Evolutionary conservation across 1,284 basidiomycete genomes (phyloP).

Genomic region (Microbotryum lychnidis-dioicae): DNA sequence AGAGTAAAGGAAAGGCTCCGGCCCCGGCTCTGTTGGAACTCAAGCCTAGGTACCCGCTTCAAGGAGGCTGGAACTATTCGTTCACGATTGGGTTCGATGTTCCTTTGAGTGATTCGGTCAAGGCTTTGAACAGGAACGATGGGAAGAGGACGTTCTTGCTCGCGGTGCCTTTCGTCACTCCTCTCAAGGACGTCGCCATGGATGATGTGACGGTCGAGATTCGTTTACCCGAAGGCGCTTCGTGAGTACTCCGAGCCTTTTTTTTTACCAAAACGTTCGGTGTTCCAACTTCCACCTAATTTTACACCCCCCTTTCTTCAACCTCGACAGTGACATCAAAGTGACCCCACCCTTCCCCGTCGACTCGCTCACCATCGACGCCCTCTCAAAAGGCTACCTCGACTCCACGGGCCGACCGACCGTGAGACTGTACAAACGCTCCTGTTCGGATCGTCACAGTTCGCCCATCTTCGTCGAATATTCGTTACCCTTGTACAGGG

Average conservation of each 20-base stretch:
- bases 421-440: conserved; percentile 62
- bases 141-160: conserved; percentile 51
- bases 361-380: conserved; percentile 43
- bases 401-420: conserved; percentile 85
- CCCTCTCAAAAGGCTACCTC: conserved; percentile 63
- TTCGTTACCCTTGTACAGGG: conserved; percentile 57
- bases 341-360: conserved; percentile 70
- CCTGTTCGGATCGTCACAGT: conserved; percentile 70
- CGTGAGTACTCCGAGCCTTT: conserved; percentile 49
- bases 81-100: conserved; percentile 91
- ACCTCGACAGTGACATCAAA: conserved; percentile 57
- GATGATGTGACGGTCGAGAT: conserved; percentile 71
- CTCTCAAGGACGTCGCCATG: conserved; percentile 69
- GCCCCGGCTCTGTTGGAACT: conserved; percentile 59
- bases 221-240: conserved; percentile 87
- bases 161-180: conserved; percentile 77
- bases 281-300: not conserved
- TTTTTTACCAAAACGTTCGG: not conserved
- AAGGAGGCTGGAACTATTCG: conserved; percentile 96
- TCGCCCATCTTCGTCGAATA: conserved; percentile 60
- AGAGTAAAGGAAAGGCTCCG: conserved; percentile 35
- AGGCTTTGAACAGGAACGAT: conserved; percentile 52
- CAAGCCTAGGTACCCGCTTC: conserved; percentile 78
- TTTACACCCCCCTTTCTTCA: not conserved
- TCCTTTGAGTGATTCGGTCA: conserved; percentile 56